Conservation (phyloP, 169 alveolate genomes). For the Perkinsus olseni region DNA sequence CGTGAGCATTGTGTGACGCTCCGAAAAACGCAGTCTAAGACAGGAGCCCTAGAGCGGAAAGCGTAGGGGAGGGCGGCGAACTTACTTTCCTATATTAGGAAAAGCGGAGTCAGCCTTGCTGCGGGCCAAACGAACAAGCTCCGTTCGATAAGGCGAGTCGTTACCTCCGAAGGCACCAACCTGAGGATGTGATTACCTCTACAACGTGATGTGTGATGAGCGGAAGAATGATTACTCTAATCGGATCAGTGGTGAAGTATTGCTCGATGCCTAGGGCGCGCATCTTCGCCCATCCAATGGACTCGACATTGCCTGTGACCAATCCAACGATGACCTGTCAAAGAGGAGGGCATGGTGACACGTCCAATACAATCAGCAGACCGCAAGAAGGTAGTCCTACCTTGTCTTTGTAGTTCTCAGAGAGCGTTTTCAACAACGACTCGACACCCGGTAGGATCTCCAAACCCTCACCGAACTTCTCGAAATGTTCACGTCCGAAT, state of each 20-base stretch:
- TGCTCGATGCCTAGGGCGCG: background rate
- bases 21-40: background rate
- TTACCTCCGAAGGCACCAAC: background rate
- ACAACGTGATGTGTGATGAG: background rate
- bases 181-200: background rate
- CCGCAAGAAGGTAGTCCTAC: background rate
- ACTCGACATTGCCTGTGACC: background rate
- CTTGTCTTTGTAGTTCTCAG: background rate
- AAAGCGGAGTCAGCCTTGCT: background rate
- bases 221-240: background rate
- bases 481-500: background rate
- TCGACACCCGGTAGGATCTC: background rate
- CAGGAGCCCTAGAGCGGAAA: too few relatives aligned
- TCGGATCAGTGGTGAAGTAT: background rate
- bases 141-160: background rate
- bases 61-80: too few relatives aligned
- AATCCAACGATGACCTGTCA: background rate
- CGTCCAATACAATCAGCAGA: background rate
- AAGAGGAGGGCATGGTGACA: too few relatives aligned
- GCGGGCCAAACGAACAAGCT: background rate
- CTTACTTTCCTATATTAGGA: background rate
- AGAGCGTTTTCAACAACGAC: background rate
- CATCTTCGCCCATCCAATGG: background rate
- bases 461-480: background rate
- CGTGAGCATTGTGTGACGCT: background rate